Percentiles rank a stretch among this genome's conserved stretches.
Conservation (phyloP, 2,329 filamentous ascomycete species). For the Colletotrichum acutatum region DNA sequence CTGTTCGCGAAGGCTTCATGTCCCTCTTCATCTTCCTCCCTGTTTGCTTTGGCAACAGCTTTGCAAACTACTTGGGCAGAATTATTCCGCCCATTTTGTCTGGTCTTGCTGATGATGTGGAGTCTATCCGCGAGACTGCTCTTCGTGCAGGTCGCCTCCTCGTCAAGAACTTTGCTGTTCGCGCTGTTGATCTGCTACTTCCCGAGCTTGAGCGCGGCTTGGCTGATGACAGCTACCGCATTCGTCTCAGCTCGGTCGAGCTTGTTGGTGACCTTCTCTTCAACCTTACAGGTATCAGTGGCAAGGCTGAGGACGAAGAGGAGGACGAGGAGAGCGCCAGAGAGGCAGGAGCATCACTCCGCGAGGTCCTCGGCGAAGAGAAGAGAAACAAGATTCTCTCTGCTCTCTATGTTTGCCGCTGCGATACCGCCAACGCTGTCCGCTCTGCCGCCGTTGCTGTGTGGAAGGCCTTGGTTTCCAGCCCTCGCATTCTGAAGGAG, state of each 20-base stretch:
- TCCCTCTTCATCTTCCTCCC: conserved; percentile 99
- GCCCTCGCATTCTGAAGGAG: conserved; percentile 92
- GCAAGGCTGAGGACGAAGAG: conserved; percentile 79
- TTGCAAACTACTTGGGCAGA: conserved; percentile 92
- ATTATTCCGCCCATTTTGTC: conserved; percentile 96
- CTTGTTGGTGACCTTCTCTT: conserved; percentile 96
- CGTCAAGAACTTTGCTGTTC: conserved; percentile 98
- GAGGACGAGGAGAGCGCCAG: conserved; percentile 81
- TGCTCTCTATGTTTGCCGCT: conserved; percentile 96
- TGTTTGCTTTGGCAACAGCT: conserved; percentile 98
- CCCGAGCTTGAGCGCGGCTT: conserved; percentile 96
- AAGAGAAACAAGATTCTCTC: conserved; percentile 97
- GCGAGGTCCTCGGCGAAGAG: conserved; percentile 94
- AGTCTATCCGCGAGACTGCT: conserved; percentile 97
- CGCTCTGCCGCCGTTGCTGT: conserved; percentile 90
- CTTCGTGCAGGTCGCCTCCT: conserved; percentile 91
- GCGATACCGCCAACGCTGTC: conserved; percentile 93
- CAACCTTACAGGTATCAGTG: conserved; percentile 94
- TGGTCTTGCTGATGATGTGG: conserved; percentile 93
- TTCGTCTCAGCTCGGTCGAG: conserved; percentile 97
- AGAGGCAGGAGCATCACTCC: conserved; percentile 91
- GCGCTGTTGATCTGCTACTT: conserved; percentile 91
- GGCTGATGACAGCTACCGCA: conserved; percentile 97
- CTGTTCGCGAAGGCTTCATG: conserved; percentile 98
- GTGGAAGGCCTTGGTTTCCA: conserved; percentile 97